These are phyloP conservation scores for Hypoxylon lenormandii DNA, from an alignment of 495 filamentous ascomycete genomes.

Conservation along the genomic window DNA sequence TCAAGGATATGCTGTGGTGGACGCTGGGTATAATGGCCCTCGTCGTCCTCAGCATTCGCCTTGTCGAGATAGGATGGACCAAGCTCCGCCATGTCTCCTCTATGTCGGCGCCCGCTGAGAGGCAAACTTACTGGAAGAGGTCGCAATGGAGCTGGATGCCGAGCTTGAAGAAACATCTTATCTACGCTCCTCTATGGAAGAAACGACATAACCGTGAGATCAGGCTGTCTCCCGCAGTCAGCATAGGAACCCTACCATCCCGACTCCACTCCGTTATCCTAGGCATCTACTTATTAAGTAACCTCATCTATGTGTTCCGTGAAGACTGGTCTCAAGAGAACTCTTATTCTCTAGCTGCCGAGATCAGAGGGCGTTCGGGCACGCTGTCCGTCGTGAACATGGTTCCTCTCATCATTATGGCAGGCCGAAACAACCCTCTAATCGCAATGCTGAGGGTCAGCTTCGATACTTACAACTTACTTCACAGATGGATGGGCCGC, in stretches of 20 bases:
- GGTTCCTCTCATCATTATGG: constrained; percentile 82
- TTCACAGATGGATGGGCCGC: constrained; percentile 88
- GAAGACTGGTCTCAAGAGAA: constrained; percentile 68
- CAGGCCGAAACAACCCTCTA: constrained; percentile 84
- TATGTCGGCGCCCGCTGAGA: constrained; percentile 59
- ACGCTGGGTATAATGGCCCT: constrained; percentile 62
- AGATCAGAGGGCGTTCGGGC: constrained; percentile 80
- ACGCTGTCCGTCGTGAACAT: constrained; percentile 81
- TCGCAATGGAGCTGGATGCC: constrained; percentile 65
- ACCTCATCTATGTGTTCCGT: constrained; percentile 71
- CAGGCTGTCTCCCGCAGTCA: constrained; percentile 77
- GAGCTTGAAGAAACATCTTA: constrained; percentile 77
- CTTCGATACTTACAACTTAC: constrained; percentile 89
- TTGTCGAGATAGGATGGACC: constrained; percentile 58
- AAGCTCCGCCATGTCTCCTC: constrained; percentile 62
- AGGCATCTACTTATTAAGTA: constrained; percentile 71
- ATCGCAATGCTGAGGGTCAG: constrained; percentile 78
- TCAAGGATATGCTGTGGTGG: constrained; percentile 64
- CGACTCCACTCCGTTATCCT: constrained; percentile 83
- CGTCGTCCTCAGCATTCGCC: constrained; percentile 58
- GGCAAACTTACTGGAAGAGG: constrained; percentile 63
- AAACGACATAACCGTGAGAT: constrained; percentile 90
- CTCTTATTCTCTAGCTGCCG: constrained; percentile 65
- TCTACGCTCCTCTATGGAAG: constrained; percentile 85
- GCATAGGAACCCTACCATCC: constrained; percentile 86